A percentile compares a stretch with the other conserved stretches of the same genome.
Conservation (phyloP, 2,329 filamentous ascomycete genomes). For the Aspergillus proliferans region DNA sequence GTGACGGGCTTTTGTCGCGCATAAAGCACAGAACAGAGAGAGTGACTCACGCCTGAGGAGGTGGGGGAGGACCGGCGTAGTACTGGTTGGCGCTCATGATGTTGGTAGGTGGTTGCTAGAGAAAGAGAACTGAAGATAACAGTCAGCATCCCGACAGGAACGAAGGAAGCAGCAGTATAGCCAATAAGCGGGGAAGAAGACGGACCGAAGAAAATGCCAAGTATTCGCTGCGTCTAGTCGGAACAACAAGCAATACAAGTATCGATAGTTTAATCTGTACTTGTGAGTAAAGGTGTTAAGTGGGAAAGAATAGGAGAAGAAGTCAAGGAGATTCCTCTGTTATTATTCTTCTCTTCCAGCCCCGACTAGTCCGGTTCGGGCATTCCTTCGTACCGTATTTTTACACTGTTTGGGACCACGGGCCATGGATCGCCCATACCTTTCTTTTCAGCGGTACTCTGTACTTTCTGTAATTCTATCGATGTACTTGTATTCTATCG, state of each 20-base stretch:
- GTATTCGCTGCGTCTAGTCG: slow-evolving; percentile 8
- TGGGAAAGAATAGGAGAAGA: background rate
- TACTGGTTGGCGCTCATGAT: slow-evolving; percentile 16
- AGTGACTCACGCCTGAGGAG: slow-evolving; percentile 33
- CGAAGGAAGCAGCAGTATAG: background rate
- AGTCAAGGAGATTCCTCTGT: background rate
- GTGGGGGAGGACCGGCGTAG: slow-evolving; percentile 27
- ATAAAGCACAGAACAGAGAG: slow-evolving; percentile 1
- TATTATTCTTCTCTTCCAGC: no score
- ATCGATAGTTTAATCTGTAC: no score
- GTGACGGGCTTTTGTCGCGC: background rate
- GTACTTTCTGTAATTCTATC: no score
- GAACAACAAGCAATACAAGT: no score
- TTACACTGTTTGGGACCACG: background rate
- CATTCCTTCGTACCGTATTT: background rate
- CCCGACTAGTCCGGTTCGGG: background rate
- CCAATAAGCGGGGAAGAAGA: slow-evolving; percentile 11
- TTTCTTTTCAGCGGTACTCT: background rate
- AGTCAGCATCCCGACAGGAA: background rate
- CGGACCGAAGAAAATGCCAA: slow-evolving; percentile 19
- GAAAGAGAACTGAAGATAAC: background rate
- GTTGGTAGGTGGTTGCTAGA: background rate
- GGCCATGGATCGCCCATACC: background rate
- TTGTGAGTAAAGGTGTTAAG: background rate
- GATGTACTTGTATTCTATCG: no score